Percentiles rank a stretch among this genome's conserved stretches.
phyloP scores from a whole-genome alignment of 805 yeast species.

The Ogataea salicorniae region DNA sequence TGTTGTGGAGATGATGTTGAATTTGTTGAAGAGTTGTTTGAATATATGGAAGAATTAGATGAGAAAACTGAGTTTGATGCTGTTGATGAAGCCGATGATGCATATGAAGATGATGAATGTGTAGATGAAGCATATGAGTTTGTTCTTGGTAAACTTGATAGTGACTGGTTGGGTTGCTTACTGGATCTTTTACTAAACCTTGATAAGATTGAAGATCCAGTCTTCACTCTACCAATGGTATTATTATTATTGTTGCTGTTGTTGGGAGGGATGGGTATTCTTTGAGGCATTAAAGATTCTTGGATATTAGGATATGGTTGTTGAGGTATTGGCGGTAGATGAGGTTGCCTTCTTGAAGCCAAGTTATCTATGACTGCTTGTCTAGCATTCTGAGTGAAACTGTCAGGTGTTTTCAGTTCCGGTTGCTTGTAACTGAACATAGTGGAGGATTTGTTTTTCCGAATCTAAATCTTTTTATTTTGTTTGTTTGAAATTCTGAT shows the following conservation, averaged over 20 bases:
- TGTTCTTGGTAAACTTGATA: constrained; percentile 2
- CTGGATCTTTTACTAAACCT: constrained; percentile 4
- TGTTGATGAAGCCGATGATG: constrained; percentile 1
- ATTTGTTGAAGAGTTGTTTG: background rate
- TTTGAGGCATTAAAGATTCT: background rate
- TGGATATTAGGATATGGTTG: background rate
- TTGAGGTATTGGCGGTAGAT: background rate
- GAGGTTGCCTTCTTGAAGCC: background rate
- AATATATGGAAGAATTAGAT: background rate
- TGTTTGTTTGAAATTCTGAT: no score
- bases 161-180: background rate
- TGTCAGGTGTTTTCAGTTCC: constrained; percentile 18
- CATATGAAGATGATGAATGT: background rate
- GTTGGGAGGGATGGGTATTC: background rate
- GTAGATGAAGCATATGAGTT: background rate
- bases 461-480: no score
- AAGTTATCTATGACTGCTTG: constrained; percentile 19
- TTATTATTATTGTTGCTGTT: constrained; percentile 7
- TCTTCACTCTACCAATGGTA: constrained; percentile 6
- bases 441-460: background rate
- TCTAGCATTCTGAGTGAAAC: constrained; percentile 24
- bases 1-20: background rate
- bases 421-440: constrained; percentile 16
- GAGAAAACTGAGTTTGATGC: background rate
- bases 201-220: constrained; percentile 10